A percentile compares a stretch with the other conserved stretches of the same genome.
Conservation (phyloP, 2,329 filamentous ascomycete species). For the Aspergillus proliferans region DNA sequence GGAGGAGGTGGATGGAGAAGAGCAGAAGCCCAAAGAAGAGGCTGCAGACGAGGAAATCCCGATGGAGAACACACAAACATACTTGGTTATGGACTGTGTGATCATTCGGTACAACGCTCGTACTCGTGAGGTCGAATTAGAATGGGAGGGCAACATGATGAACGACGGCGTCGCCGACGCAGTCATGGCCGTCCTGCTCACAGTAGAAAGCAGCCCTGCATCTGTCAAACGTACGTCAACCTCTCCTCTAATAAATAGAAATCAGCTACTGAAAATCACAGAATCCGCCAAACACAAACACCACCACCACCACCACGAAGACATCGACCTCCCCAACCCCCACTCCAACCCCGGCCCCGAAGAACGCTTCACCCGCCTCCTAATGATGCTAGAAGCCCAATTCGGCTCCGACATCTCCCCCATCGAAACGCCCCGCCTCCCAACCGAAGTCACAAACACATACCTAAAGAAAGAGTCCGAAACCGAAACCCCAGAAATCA, state of each 20-base stretch:
- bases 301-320: conserved; percentile 41
- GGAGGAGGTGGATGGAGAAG: conserved; percentile 27
- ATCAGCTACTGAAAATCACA: conserved; percentile 25
- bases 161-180: conserved; percentile 98
- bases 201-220: conserved; percentile 87
- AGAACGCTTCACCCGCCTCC: conserved; percentile 75
- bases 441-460: conserved; percentile 12
- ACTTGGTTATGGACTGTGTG: conserved; percentile 83
- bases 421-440: conserved; percentile 58
- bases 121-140: conserved; percentile 76
- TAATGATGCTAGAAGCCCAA: conserved; percentile 95
- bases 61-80: conserved; percentile 35
- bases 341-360: conserved; percentile 66
- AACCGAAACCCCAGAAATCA: conserved; percentile 4
- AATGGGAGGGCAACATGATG: conserved; percentile 97
- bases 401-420: conserved; percentile 84
- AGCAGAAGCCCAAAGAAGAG: conserved; percentile 36
- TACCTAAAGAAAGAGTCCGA: conserved; percentile 8
- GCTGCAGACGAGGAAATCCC: conserved; percentile 42
- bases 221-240: conserved; percentile 73
- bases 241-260: conserved; percentile 7
- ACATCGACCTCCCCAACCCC: conserved; percentile 55
- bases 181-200: conserved; percentile 85
- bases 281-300: conserved; percentile 59
- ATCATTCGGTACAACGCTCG: conserved; percentile 66